Evolutionary conservation across 2,329 filamentous ascomycete genomes (phyloP), one percentile per base, ranked within the genome.

Genomic region (Botrytis deweyae): DNA sequence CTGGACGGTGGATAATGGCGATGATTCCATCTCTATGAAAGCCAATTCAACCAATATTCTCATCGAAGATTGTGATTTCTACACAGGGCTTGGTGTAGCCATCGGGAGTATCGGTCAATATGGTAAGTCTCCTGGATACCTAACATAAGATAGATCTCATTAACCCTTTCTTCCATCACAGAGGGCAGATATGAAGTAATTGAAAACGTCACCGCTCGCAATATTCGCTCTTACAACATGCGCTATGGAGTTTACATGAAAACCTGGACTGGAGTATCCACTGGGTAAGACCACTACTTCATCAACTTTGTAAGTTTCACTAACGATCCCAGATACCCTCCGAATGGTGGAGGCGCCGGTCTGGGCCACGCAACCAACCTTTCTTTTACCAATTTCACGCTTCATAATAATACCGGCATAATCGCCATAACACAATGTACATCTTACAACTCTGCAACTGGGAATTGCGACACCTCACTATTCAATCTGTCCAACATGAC

Each of bases 41-140:
- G 85, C 83, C 44, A 90, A 90, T 78, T 86, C 84, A 62, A 88
- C 85, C 29, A 86, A 89, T 75, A 87, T 90, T 66, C 78, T 80
- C 46, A 82, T 89, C 72, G 82, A 83, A 38, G 83, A 89, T 78
- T 84, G 81, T 67, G 82, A 81, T 6, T 88, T 88, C 78, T 83
- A 84, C 74, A 82, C 83, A 44, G 87, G 87, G 2, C 82, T 85
- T 5, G 87, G 87, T 3, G 81, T 89, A n/a, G 87, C 88, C 2
- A 83, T 90, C 25, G 88, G 88, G 3, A 87, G 85, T 42, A 86
- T 90, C 61, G 88, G 87, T 0, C 88, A 89, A 80, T 88, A 87
- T 74, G 36, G 70, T 29, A 67, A 44, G n/a, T 44, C 12, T 10
- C n/a, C 3, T 33, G 22, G 9, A 9, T 8, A 18, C 14, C 12